phyloP scores from a whole-genome alignment of 352 stramenopile species.

The Globisporangium recalcitrans region DNA sequence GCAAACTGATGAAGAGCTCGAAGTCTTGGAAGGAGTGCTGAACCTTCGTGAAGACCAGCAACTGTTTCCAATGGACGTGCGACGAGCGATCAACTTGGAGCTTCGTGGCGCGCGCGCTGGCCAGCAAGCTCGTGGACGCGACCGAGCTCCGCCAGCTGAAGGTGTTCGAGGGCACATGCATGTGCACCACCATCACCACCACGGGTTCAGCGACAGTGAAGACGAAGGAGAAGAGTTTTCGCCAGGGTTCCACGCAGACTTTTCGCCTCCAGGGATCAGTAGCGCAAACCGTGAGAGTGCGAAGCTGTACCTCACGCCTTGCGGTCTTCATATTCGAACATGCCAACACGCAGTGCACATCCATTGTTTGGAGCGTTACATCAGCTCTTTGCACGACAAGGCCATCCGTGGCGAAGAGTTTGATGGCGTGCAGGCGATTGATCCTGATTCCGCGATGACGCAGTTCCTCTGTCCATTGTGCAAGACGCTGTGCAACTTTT shows the following conservation, averaged over 20 bases:
- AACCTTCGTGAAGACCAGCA: constrained; percentile 61
- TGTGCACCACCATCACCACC: constrained; percentile 17
- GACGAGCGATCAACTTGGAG: constrained; percentile 34
- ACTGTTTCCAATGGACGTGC: constrained; percentile 48
- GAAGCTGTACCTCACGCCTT: constrained; percentile 73
- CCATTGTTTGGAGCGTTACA: constrained; percentile 83
- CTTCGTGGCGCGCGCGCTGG: constrained; percentile 29
- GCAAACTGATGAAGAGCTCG: constrained; percentile 61
- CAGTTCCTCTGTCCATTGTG: constrained; percentile 91
- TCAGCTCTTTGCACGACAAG: constrained; percentile 82
- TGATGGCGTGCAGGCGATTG: constrained; percentile 84
- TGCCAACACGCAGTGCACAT: constrained; percentile 86
- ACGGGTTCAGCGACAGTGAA: constrained; percentile 39
- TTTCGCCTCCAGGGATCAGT: constrained; percentile 40
- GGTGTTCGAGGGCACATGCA: constrained; percentile 17
- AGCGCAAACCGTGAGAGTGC: constrained; percentile 39
- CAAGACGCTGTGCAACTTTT: constrained; percentile 90
- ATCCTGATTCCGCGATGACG: constrained; percentile 84
- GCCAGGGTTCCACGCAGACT: constrained; percentile 36
- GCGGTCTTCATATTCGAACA: constrained; percentile 77
- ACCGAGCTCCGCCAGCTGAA: constrained; percentile 14
- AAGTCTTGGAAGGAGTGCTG: constrained; percentile 62
- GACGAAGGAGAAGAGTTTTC: constrained; percentile 47
- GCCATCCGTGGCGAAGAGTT: constrained; percentile 86
- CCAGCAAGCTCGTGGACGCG: constrained; percentile 18